These are phyloP conservation scores for Verticillium tricorpus DNA, from an alignment of 2,329 filamentous ascomycete species.

Conservation along the genomic window DNA sequence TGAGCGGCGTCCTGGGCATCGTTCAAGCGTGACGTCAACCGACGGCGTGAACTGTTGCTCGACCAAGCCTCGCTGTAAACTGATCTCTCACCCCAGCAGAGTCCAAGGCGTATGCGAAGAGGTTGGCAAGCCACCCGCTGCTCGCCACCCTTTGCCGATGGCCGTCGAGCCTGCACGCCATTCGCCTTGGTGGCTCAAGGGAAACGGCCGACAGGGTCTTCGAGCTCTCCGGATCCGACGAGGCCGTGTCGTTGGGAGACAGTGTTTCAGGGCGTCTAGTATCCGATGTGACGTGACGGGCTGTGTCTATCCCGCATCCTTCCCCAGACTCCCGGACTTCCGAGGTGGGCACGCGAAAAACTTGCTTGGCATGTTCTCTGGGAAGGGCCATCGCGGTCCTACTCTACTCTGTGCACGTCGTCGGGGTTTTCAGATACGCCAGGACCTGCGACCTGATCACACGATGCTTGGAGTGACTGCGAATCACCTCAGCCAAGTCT, in stretches of 20 bases:
- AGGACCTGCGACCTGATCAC: neutral
- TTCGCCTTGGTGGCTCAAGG: neutral
- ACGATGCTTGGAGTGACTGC: neutral
- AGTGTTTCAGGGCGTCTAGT: neutral
- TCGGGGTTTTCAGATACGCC: neutral
- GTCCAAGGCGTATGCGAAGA: neutral
- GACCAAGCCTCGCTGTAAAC: too few relatives aligned
- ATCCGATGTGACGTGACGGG: neutral
- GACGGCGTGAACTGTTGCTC: too few relatives aligned
- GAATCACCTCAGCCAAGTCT: neutral
- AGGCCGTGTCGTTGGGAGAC: neutral
- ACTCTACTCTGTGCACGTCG: neutral
- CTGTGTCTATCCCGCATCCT: neutral
- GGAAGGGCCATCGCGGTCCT: neutral
- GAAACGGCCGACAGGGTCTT: neutral
- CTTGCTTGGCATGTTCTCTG: neutral
- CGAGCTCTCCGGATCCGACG: neutral
- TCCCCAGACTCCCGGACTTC: neutral
- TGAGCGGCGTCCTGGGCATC: too few relatives aligned
- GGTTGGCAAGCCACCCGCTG: neutral
- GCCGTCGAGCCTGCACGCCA: neutral
- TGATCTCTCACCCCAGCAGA: too few relatives aligned
- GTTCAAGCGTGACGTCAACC: too few relatives aligned
- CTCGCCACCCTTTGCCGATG: neutral
- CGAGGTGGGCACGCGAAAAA: neutral